These are phyloP conservation scores for Acanthamoeba triangularis DNA, from an alignment of 208 protist genomes.

Conservation along the genomic window DNA sequence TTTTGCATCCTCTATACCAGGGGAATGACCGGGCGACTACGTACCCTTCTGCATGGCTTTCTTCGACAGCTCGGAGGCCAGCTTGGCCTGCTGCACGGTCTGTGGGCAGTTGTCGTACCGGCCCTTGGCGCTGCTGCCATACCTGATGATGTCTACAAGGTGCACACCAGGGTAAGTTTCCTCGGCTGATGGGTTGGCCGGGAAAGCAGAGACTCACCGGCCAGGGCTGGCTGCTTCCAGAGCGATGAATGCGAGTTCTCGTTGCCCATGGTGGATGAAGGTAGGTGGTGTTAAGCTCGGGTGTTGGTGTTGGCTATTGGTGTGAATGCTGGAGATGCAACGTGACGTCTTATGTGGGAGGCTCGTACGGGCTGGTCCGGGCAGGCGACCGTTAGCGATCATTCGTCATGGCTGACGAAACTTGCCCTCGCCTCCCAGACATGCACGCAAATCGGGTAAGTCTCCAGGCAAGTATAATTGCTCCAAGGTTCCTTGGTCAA, in stretches of 20 bases:
- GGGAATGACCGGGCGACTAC: too few relatives aligned
- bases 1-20: too few relatives aligned
- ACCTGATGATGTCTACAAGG: neutral
- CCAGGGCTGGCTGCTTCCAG: neutral
- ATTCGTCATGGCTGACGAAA: too few relatives aligned
- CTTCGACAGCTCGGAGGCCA: neutral
- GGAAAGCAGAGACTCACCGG: neutral
- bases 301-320: neutral
- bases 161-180: too few relatives aligned
- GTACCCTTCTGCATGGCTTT: neutral
- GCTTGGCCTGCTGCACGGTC: conserved; percentile 2
- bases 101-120: neutral
- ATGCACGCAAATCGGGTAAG: too few relatives aligned
- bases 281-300: neutral
- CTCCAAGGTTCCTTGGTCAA: too few relatives aligned
- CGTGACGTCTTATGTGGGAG: neutral
- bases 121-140: neutral
- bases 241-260: neutral
- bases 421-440: too few relatives aligned
- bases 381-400: too few relatives aligned
- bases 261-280: neutral
- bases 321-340: neutral
- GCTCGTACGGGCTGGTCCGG: too few relatives aligned
- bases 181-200: too few relatives aligned
- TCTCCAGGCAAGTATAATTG: too few relatives aligned